Conservation (phyloP, 305 asterid species). For the Caryopteris hybrid region DNA sequence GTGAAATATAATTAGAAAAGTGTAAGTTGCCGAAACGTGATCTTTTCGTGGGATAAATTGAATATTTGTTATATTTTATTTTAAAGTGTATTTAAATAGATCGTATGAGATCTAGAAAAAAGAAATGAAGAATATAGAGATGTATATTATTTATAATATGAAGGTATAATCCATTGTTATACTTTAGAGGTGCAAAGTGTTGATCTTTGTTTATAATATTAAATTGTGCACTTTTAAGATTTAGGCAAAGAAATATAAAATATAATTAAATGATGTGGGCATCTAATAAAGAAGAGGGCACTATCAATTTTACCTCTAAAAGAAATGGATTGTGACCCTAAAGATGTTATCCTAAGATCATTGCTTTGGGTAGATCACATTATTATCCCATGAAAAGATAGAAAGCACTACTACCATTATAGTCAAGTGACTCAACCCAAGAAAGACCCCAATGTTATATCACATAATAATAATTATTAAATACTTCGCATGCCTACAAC, state of each 20-base stretch:
- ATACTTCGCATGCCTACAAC: conserved; percentile 9
- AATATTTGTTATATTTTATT: no score
- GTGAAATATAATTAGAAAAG: no score
- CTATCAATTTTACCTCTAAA: conserved; percentile 40
- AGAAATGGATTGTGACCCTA: conserved; percentile 58
- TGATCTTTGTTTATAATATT: background rate
- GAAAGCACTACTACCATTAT: conserved; percentile 36
- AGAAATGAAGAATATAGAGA: no score
- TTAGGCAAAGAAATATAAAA: background rate
- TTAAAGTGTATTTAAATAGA: no score
- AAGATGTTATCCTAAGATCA: conserved; percentile 48
- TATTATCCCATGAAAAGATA: conserved; percentile 35
- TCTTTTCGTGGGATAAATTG: no score
- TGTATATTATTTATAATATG: no score
- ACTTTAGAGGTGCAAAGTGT: conserved; percentile 28
- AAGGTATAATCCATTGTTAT: conserved; percentile 16
- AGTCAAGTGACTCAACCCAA: conserved; percentile 15
- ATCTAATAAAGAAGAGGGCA: conserved; percentile 40
- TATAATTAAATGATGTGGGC: background rate
- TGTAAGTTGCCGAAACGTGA: no score
- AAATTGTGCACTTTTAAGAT: conserved; percentile 20
- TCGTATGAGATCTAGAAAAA: no score
- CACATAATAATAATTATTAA: conserved; percentile 6
- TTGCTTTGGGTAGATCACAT: conserved; percentile 19
- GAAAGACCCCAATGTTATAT: conserved; percentile 1